Evolutionary conservation across 192 early-diverging fungal species (phyloP), one percentile per base, ranked within the genome.

Genomic region (Diversispora epigaea): DNA sequence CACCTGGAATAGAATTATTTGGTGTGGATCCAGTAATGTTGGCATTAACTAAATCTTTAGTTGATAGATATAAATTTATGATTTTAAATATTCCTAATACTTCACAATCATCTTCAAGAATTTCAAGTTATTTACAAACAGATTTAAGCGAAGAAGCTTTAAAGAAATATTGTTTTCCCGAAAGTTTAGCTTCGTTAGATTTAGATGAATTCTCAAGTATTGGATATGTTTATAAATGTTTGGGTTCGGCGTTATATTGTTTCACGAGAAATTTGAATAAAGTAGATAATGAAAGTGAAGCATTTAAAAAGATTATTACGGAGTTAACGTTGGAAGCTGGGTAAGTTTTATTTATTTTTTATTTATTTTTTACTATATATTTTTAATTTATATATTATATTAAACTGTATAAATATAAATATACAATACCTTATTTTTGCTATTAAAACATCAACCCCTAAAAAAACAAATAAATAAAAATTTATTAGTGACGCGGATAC

Each of bases 161-260:
- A n/a, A n/a, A 56, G 57, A 0, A 62, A 55, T 43, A 74, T 17
- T 80, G 79, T 52, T 80, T 83, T 68, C 82, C 82, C 0, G 65
- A 62, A 2, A 46, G 22, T 11, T 69, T 88, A 8, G 63, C 54
- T 3, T 11, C 72, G 11, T 76, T 88, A 6, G 63, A 88, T 7
- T 75, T 88, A 6, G 81, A 78, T 25, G 81, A 86, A 39, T 0
- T 2, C 14, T 45, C 21, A 11, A 55, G 54, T 17, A 86, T 88
- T 63, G 86, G 85, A n/a, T 88, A 86, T 61, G 82, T 83, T 2
- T 88, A 77, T 79, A 86, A 88, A 74, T 81, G 80, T 78, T 52
- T 88, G 32, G 86, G 84, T 1, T 52, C 77, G 9, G 84, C 67
- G 2, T 68, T 78, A 58, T 82, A 83, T 72, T 72, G 75, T 21